A percentile compares a stretch with the other conserved stretches of the same genome.
Evolutionary conservation across 164 flowering plant genomes (phyloP).

Genomic region (Sextonia rubra): DNA sequence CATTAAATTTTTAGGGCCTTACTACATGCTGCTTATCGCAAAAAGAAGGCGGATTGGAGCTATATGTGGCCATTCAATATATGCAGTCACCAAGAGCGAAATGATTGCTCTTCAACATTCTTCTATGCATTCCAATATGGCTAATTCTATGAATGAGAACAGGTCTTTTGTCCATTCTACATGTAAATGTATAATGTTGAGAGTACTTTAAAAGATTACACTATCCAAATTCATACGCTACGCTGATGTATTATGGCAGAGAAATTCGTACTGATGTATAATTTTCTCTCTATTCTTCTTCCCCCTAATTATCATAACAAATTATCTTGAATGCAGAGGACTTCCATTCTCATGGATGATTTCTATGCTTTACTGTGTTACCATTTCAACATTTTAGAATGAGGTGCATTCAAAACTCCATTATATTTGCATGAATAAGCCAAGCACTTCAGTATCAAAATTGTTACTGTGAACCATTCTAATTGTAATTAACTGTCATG

Average conservation of each 20-base stretch:
- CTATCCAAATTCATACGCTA: conserved; percentile 14
- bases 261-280: background rate
- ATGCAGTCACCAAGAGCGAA: conserved; percentile 73
- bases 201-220: conserved; percentile 33
- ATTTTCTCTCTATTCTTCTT: background rate
- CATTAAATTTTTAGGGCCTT: conserved; percentile 88
- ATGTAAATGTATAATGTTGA: conserved; percentile 60
- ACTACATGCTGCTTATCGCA: conserved; percentile 90
- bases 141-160: conserved; percentile 81
- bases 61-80: conserved; percentile 83
- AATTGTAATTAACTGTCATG: too few relatives aligned
- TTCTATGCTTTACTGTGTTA: background rate
- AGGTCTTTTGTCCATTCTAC: conserved; percentile 88
- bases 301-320: background rate
- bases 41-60: conserved; percentile 84
- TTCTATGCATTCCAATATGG: conserved; percentile 57
- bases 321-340: background rate
- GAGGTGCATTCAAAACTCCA: background rate
- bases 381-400: background rate
- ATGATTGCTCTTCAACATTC: conserved; percentile 77
- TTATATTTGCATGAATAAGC: background rate
- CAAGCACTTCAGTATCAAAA: background rate
- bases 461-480: background rate
- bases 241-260: background rate
- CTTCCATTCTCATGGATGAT: background rate